Evolutionary conservation across 2,329 filamentous ascomycete species (phyloP), one percentile per base, ranked within the genome.

Genomic region (Fonsecaea nubica): DNA sequence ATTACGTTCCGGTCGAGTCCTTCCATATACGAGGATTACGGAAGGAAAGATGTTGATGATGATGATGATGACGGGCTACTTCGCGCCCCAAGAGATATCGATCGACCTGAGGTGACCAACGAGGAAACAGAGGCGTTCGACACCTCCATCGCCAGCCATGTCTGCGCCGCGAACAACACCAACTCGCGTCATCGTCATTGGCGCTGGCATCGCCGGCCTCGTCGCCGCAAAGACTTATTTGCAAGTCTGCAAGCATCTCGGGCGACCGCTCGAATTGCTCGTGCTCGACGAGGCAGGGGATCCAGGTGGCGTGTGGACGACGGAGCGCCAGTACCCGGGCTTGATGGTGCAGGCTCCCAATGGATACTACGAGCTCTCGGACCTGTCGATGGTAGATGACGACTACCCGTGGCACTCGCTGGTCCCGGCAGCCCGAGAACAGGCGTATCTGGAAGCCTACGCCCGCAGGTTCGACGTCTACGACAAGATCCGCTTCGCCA

Each of bases 151-250:
- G 3, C 42, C 21, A 36, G 3, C 13, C 42, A 62, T 68, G 54
- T 64, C 42, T 13, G 18, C 32, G 10, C 59, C 50, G 13, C 25
- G 25, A 25, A 25, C 25, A 25, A 25, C 25, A 25, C 25, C 25
- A 25, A 36, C 48, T 9, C 35, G 50, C 7, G 58, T 62, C 30
- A 58, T 66, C n/a, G 25, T 79, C 25, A 58, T 73, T 30, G 62
- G 54, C 55, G 36, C 35, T 71, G 74, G 72, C 18, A 65, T 75
- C 25, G 73, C 75, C 33, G 75, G 74, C 25, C 71, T 75, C n/a
- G 70, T 75, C 32, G 69, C 71, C 8, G 74, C 74, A 1, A 76
- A 76, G 58, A 76, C 75, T 0, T 76, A 75, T 54, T 63, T 75
- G 4, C 74, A 75, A 61, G 64, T 76, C 5, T 40, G 56, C 3